phyloP scores from a whole-genome alignment of 257 asterid species.

The Linderniella brevidens region DNA sequence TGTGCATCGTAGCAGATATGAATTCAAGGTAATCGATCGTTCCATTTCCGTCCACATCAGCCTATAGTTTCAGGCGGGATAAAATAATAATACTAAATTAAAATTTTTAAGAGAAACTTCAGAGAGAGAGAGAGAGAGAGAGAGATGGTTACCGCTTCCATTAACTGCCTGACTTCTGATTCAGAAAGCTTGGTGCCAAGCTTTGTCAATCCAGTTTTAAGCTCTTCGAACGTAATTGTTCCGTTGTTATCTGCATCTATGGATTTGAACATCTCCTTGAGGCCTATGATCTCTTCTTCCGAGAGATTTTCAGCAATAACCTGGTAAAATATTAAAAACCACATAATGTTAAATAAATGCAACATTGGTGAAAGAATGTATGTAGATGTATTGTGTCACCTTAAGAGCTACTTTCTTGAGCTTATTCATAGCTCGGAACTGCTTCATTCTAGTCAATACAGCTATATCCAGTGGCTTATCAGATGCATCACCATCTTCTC shows the following conservation, averaged over 20 bases:
- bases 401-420: conserved; percentile 78
- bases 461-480: conserved; percentile 68
- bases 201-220: conserved; percentile 55
- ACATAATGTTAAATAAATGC: conserved; percentile 4
- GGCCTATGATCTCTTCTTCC: conserved; percentile 73
- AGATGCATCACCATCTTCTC: conserved; percentile 78
- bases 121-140: not conserved
- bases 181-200: conserved; percentile 51
- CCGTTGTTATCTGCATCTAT: conserved; percentile 63
- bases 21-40: conserved; percentile 69
- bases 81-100: not conserved
- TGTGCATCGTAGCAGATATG: conserved; percentile 69
- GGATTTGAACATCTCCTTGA: conserved; percentile 69
- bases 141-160: conserved; percentile 56
- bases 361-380: conserved; percentile 2
- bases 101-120: not conserved
- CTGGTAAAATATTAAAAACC: conserved; percentile 16
- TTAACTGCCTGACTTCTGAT: conserved; percentile 55
- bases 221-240: conserved; percentile 58
- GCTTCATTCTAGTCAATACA: conserved; percentile 65
- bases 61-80: conserved; percentile 20
- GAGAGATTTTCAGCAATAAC: conserved; percentile 76
- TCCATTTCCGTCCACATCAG: conserved; percentile 79
- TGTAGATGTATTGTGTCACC: conserved; percentile 15
- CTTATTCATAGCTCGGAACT: conserved; percentile 67